Evolutionary conservation across 1,284 basidiomycete species (phyloP).

Genomic region (Trametes hirsuta): DNA sequence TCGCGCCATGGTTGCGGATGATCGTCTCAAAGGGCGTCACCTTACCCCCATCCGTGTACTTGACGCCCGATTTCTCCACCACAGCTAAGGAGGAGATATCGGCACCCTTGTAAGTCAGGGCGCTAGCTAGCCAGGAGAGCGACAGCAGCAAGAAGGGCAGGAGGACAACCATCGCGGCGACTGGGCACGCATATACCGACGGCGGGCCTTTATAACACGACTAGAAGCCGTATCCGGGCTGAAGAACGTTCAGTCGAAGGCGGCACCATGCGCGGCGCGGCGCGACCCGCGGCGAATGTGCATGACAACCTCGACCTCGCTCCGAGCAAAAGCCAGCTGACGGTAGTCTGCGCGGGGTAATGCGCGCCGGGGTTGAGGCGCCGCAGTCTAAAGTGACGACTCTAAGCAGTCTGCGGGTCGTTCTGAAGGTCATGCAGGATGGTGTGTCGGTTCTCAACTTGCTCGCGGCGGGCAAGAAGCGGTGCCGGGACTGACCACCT

Average conservation of each 20-base stretch:
- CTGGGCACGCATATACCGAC: neutral
- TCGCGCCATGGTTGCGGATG: constrained; percentile 54
- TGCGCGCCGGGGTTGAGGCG: too few relatives aligned
- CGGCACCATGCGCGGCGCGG: neutral
- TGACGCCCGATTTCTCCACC: constrained; percentile 53
- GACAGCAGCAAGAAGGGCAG: constrained; percentile 20
- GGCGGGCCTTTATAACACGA: constrained; percentile 5
- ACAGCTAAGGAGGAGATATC: constrained; percentile 63
- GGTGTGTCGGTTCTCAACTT: too few relatives aligned
- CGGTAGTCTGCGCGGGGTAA: neutral
- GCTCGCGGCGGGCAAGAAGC: too few relatives aligned
- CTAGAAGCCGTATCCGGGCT: neutral
- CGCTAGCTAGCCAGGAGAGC: constrained; percentile 18
- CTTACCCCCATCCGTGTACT: constrained; percentile 50
- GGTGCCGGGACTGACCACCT: too few relatives aligned
- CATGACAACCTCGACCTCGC: neutral
- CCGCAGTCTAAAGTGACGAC: too few relatives aligned
- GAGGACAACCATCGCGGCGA: constrained; percentile 14
- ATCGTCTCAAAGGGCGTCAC: constrained; percentile 56
- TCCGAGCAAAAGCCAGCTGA: constrained; percentile 14
- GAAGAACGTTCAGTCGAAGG: neutral
- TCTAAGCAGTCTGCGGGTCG: too few relatives aligned
- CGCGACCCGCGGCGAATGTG: neutral
- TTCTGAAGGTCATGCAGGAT: too few relatives aligned
- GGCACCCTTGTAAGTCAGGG: constrained; percentile 54